These are phyloP conservation scores for Pyrus pyrifolia DNA, from an alignment of 306 rosid species.

Conservation along the genomic window DNA sequence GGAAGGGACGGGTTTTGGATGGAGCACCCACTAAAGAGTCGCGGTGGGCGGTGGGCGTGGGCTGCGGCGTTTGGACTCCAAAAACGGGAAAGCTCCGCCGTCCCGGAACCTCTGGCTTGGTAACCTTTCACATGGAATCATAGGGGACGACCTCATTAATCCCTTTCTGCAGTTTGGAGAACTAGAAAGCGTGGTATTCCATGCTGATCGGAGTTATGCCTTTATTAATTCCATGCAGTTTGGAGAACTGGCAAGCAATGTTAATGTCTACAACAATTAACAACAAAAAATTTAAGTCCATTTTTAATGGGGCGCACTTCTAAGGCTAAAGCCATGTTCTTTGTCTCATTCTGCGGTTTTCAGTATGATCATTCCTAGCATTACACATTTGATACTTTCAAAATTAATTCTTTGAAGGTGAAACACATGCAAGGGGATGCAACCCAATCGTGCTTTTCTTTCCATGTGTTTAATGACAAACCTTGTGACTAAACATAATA, in stretches of 20 bases:
- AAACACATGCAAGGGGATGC: not conserved
- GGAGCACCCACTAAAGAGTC: conserved; percentile 20
- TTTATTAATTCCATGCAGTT: conserved; percentile 38
- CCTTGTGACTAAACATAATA: not conserved
- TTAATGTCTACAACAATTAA: not conserved
- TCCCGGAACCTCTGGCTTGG: conserved; percentile 95
- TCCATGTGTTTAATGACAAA: not conserved
- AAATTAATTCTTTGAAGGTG: not conserved
- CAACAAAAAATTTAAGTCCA: not conserved
- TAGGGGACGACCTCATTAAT: conserved; percentile 59
- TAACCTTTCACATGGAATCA: conserved; percentile 50
- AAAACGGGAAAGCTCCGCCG: conserved; percentile 43
- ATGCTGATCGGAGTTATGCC: conserved; percentile 78
- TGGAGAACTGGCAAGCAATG: not conserved
- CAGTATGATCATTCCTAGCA: not conserved
- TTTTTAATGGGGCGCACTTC: not conserved
- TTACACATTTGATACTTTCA: not conserved
- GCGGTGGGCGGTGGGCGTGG: not conserved
- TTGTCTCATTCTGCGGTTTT: not conserved
- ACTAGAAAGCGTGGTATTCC: conserved; percentile 75
- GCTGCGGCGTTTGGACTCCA: conserved; percentile 18
- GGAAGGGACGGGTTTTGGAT: conserved; percentile 33
- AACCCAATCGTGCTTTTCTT: not conserved
- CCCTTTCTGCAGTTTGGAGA: conserved; percentile 69
- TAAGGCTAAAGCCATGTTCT: not conserved